Evolutionary conservation across 192 early-diverging fungal genomes (phyloP).

Genomic region (Gonapodya sp.): DNA sequence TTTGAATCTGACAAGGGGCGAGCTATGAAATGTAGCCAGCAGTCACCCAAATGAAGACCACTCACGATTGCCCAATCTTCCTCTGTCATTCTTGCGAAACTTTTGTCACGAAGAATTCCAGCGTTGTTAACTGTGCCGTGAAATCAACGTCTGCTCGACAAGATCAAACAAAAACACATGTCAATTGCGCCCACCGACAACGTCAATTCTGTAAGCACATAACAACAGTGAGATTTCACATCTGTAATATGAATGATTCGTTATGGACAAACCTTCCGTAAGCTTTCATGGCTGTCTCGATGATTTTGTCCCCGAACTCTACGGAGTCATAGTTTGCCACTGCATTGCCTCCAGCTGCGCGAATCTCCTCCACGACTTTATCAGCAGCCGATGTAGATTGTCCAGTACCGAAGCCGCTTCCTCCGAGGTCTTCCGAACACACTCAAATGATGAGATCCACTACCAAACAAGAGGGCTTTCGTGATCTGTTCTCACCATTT

Average conservation of each 20-base stretch:
- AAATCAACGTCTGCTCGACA: neutral
- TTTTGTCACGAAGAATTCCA: slow-evolving; percentile 94
- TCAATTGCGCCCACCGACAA: neutral
- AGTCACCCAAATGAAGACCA: neutral
- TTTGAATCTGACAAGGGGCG: slow-evolving; percentile 41
- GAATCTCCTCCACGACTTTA: slow-evolving; percentile 77
- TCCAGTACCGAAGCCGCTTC: slow-evolving; percentile 29
- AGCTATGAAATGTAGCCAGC: neutral
- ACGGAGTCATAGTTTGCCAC: slow-evolving; percentile 87
- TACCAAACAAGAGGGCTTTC: neutral
- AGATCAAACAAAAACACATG: no score
- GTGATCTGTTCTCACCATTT: slow-evolving; percentile 29
- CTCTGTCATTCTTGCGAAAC: slow-evolving; percentile 95
- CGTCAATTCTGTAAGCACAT: neutral
- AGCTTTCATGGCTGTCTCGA: slow-evolving; percentile 60
- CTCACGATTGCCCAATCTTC: slow-evolving; percentile 80
- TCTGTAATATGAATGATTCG: no score
- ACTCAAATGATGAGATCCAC: neutral
- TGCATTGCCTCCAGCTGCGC: slow-evolving; percentile 69
- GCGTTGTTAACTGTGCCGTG: slow-evolving; percentile 76
- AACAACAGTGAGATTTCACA: no score
- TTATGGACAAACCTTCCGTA: slow-evolving; percentile 17
- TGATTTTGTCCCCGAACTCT: slow-evolving; percentile 81
- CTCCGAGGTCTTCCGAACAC: slow-evolving; percentile 59
- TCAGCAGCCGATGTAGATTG: slow-evolving; percentile 39